Base-by-base conservation (phyloP, 1,284 basidiomycete species). In the Ceratobasidium sp. region DNA sequence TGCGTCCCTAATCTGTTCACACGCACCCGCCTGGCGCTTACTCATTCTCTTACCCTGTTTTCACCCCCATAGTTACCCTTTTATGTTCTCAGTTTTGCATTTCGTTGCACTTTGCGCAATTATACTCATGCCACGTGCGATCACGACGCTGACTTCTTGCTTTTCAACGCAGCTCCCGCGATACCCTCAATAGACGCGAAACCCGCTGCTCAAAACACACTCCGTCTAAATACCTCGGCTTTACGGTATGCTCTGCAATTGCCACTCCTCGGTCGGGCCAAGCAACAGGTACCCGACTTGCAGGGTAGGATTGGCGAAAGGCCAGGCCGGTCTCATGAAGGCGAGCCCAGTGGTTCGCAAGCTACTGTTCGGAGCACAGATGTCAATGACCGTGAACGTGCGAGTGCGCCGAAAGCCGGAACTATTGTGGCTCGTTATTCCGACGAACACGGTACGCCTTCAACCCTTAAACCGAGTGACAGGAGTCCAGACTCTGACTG, bases 201-300 rank as follows among this genome's bases (percentile, higher is more conserved):
- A 21, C 62, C 62, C n/a, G 62, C 52, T n/a, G 2, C 62, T 32
- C 62, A 66, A 32, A 66, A 66, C 35, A n/a, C 47, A 21, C 47
- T 52, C 44, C 50, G 46, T 35, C 62, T 66, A 21, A 66, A 66
- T 21, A 21, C 62, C 28, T 21, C 62, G 32, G 62, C 62, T 9
- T 41, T 66, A 30, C 61, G 47, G n/a, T 66, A 66, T 47, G 62
- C 62, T 9, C 62, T 66, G 21, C 62, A 66, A 50, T 50, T 66
- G 46, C 62, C 62, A 26, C 35, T 66, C 18, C 62, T 66, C 14
- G 62, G 62, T 18, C 62, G 62, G n/a, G 13, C 46, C n/a, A 66
- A 35, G 26, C 62, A 30, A 7, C 41, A 14, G 35, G 26, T 32
- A 32, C 35, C 18, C 14, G 30, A 47, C 26, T 30, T 21, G 35